phyloP scores from a whole-genome alignment of 2,329 filamentous ascomycete genomes.

The Nemania sp. region DNA sequence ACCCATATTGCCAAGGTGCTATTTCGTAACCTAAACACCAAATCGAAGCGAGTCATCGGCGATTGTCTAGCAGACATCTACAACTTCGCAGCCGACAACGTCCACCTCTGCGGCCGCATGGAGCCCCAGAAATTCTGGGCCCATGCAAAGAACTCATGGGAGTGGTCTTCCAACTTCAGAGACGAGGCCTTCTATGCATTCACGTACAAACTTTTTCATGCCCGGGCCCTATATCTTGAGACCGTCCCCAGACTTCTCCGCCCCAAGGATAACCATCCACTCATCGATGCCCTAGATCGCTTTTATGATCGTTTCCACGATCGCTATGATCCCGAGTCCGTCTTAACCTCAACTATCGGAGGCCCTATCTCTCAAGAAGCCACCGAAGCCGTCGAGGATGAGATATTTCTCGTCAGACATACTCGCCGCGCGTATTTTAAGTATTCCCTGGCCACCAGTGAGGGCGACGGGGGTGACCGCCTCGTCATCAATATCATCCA shows the following conservation, averaged over 20 bases:
- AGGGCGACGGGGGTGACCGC: neutral
- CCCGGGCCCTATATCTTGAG: slow-evolving; percentile 35
- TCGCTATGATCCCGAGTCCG: neutral
- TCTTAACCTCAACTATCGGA: too few species aligned
- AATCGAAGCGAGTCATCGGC: neutral
- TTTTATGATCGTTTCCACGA: slow-evolving; percentile 6
- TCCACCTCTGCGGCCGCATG: slow-evolving; percentile 21
- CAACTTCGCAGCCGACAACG: slow-evolving; percentile 29
- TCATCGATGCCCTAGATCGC: slow-evolving; percentile 10
- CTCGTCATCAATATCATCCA: neutral
- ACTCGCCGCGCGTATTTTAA: neutral
- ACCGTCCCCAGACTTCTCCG: too few species aligned
- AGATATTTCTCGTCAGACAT: neutral
- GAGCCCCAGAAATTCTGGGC: slow-evolving; percentile 38
- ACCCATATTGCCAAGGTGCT: slow-evolving; percentile 29
- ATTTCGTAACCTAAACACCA: slow-evolving; percentile 11
- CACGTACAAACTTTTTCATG: slow-evolving; percentile 42
- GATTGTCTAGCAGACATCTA: slow-evolving; percentile 30
- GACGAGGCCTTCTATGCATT: slow-evolving; percentile 41
- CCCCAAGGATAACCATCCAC: neutral
- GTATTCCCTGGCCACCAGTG: neutral
- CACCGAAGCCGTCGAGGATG: neutral
- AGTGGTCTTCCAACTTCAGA: slow-evolving; percentile 28
- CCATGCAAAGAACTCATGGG: slow-evolving; percentile 27
- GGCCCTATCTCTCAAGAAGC: neutral